These are phyloP conservation scores for Umbellularia californica DNA, from an alignment of 164 flowering plant genomes.

Conservation along the genomic window DNA sequence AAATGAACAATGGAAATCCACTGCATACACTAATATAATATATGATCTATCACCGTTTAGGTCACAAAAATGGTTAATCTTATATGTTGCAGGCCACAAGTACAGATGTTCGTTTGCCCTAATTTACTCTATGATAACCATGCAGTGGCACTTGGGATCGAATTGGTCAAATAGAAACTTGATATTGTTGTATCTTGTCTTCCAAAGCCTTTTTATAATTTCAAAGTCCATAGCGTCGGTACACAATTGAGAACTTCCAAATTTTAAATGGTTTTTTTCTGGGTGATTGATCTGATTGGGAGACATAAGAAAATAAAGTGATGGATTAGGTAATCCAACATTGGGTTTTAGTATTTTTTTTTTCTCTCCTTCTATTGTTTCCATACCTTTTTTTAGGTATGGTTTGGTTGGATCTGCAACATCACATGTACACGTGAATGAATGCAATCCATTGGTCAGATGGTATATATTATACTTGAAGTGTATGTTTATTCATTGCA, in stretches of 20 bases:
- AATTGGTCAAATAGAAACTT: not conserved
- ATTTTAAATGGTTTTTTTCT: not conserved
- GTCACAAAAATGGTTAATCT: not conserved
- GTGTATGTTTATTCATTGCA: not conserved
- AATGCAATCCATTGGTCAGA: slow-evolving; percentile 22
- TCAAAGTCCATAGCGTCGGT: not conserved
- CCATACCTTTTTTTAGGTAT: slow-evolving; percentile 16
- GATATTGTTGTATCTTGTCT: not conserved
- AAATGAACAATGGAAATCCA: too few relatives aligned
- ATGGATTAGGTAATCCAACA: slow-evolving; percentile 25
- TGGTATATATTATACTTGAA: not conserved
- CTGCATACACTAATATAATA: too few relatives aligned
- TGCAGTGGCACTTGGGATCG: not conserved
- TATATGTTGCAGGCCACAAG: not conserved
- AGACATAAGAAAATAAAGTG: not conserved
- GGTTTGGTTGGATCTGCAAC: slow-evolving; percentile 27
- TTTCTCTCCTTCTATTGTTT: slow-evolving; percentile 3
- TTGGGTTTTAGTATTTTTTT: not conserved
- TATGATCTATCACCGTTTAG: too few relatives aligned
- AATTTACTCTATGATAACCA: not conserved
- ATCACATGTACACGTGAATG: slow-evolving; percentile 36
- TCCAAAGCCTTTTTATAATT: not conserved
- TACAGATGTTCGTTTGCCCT: not conserved
- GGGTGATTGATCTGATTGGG: slow-evolving; percentile 3
- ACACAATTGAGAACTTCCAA: not conserved